phyloP scores from a whole-genome alignment of 1,284 basidiomycete species.

The Austroboletus niveus region DNA sequence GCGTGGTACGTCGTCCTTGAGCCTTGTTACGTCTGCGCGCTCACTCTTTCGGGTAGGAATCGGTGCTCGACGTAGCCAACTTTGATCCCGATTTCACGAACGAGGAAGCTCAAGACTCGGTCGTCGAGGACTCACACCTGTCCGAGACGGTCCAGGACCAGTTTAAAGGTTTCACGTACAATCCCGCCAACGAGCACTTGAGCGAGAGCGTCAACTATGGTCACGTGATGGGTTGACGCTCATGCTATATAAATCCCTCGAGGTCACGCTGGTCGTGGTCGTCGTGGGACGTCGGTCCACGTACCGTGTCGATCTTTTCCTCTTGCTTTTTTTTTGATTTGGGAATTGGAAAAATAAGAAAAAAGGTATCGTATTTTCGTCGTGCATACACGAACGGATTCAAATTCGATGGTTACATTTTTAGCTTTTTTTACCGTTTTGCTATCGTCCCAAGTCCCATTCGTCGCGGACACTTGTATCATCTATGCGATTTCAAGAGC shows the following conservation, averaged over 20 bases:
- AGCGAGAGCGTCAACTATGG: slow-evolving; percentile 72
- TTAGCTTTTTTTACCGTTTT: background rate
- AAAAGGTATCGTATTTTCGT: background rate
- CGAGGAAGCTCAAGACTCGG: slow-evolving; percentile 90
- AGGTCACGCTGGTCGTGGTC: slow-evolving; percentile 27
- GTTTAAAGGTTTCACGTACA: slow-evolving; percentile 87
- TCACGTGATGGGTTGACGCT: slow-evolving; percentile 30
- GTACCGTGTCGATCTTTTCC: background rate
- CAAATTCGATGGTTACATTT: background rate
- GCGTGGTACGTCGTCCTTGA: slow-evolving; percentile 88
- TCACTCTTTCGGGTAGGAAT: slow-evolving; percentile 49
- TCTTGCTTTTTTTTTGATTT: background rate
- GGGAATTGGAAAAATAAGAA: background rate
- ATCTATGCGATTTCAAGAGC: slow-evolving; percentile 3
- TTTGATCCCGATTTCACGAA: slow-evolving; percentile 95
- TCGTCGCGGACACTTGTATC: slow-evolving; percentile 11
- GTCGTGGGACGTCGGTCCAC: slow-evolving; percentile 7
- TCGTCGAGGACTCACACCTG: slow-evolving; percentile 88
- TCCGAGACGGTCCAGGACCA: slow-evolving; percentile 95
- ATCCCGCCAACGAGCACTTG: slow-evolving; percentile 76
- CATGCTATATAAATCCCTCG: background rate
- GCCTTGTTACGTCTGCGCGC: too few relatives aligned
- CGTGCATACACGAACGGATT: background rate
- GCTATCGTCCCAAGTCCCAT: background rate
- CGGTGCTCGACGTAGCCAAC: slow-evolving; percentile 82